Base-by-base conservation (phyloP, 2,329 filamentous ascomycete species). In the Trichoderma sp. region DNA sequence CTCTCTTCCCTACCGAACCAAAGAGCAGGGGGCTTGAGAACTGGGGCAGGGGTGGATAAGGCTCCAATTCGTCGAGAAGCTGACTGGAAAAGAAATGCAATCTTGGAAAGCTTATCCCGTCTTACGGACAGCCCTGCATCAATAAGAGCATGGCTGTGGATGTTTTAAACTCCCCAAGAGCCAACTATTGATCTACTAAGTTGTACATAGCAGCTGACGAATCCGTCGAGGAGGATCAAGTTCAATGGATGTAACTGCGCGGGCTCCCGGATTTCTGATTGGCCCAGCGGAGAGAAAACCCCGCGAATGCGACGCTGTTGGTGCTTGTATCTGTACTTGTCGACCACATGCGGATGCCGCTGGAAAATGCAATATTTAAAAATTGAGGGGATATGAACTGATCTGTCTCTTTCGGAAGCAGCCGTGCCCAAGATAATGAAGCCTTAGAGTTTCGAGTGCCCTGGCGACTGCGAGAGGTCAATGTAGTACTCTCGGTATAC, bases 41-140 rank as follows among this genome's bases (percentile, higher is more conserved):
- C 5, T 47, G 43, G 64, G 32, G 18, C 64, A 30, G 0, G 47
- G 64, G 32, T 57, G 30, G 43, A 21, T 30, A 51, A 57, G 64
- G 47, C 64, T 67, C 65, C 65, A 69, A 61, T 51, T 69, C 34
- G 65, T 47, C 56, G 36, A 69, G 53, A 69, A 69, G 43, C 65
- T 60, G 65, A 69, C 65, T 60, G 53, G 65, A 69, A 60, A 18
- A 61, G n/a, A 69, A 18, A 18, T 60, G 65, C 65, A 69, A 69
- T 69, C 65, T 60, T 69, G 65, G 56, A 60, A 60, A 69, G 65
- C 36, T 51, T 69, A 60, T 47, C 32, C 65, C 56, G 56, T 60
- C 65, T 69, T 30, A 60, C 65, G 24, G 53, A 15, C 65, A 30
- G 28, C 56, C 65, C 36, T 69, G 65, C 21, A 24, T 51, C 26